These are phyloP conservation scores for Davidsoniella virescens DNA, from an alignment of 2,329 filamentous ascomycete genomes.

Conservation along the genomic window DNA sequence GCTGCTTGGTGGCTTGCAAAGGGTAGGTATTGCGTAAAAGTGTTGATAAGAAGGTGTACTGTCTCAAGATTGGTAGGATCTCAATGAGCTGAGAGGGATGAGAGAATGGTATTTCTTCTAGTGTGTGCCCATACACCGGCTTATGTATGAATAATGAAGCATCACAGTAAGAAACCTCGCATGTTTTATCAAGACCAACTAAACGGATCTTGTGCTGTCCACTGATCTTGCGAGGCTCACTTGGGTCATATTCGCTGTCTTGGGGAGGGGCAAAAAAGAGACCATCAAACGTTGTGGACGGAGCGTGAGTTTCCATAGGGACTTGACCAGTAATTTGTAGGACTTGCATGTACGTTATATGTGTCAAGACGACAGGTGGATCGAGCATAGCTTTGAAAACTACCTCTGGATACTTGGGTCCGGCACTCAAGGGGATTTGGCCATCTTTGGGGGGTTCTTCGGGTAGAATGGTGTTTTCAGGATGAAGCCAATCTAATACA, in stretches of 20 bases:
- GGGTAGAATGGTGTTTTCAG: slow-evolving; percentile 44
- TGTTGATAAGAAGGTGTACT: slow-evolving; percentile 55
- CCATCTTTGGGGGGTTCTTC: slow-evolving; percentile 26
- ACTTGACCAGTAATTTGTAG: slow-evolving; percentile 23
- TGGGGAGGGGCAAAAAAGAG: slow-evolving; percentile 38
- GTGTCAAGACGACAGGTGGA: slow-evolving; percentile 55
- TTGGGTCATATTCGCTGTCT: slow-evolving; percentile 35
- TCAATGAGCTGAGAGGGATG: slow-evolving; percentile 62
- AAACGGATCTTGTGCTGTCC: slow-evolving; percentile 21
- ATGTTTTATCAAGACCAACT: slow-evolving; percentile 7
- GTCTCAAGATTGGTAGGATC: slow-evolving; percentile 57
- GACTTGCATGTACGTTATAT: slow-evolving; percentile 45
- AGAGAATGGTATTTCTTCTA: slow-evolving; percentile 56
- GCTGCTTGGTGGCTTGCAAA: not conserved
- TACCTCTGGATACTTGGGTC: slow-evolving; percentile 48
- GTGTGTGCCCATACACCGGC: slow-evolving; percentile 49
- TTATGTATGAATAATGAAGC: slow-evolving; percentile 57
- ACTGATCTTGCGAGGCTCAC: slow-evolving; percentile 38
- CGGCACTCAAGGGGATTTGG: slow-evolving; percentile 23
- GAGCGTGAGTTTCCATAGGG: slow-evolving; percentile 32
- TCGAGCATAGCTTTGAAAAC: slow-evolving; percentile 61
- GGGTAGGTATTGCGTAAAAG: slow-evolving; percentile 46
- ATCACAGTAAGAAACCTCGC: slow-evolving; percentile 11
- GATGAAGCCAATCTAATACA: slow-evolving; percentile 57
- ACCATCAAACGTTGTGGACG: slow-evolving; percentile 38